Base-by-base conservation (phyloP, 192 early-diverging fungal genomes). In the Backusella luteola region DNA sequence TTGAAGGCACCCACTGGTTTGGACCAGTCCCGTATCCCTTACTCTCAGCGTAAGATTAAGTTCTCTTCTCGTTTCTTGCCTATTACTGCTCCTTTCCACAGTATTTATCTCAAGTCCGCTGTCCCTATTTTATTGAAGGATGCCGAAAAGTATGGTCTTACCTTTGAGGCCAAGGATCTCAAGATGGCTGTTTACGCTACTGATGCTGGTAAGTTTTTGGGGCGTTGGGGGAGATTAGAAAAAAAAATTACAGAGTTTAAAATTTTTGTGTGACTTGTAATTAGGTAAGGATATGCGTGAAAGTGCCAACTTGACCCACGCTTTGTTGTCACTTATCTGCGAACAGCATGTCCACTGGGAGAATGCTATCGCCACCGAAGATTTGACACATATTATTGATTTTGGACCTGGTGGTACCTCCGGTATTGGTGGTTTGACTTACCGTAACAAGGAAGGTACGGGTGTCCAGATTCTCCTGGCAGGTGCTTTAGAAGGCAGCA, bases 61-160 rank as follows among this genome's bases (percentile, higher is more conserved):
- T 96, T 98, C 75, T 91, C 91, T 12, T 93, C 92, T 21, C 92
- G 95, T 70, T 98, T 97, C 88, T 88, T 98, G 84, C 95, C 95
- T 41, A 94, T 97, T 77, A 90, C 93, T 46, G 94, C 91, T 66
- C 96, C 96, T 36, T 98, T 98, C 89, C 96, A 98, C 84, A 91
- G 89, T 34, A 84, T 88, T 21, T 96, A 97, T 84, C 81, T 97
- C 74, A 80, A 87, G 49, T 75, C 88, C 12, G 93, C 91, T 35
- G 85, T 90, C 21, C 87, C 86, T 34, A 80, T 85, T 26, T 79
- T 97, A 23, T 88, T 86, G 72, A 80, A 85, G 72, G 95, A 96
- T 85, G 90, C 95, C 53, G 83, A 84, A 67, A 79, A 85, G 15
- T 88, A 91, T 80, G 80, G 83, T 38, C 81, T 96, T 81, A 71